Conservation (phyloP, 2,329 filamentous ascomycete genomes). For the Nemania sp. region DNA sequence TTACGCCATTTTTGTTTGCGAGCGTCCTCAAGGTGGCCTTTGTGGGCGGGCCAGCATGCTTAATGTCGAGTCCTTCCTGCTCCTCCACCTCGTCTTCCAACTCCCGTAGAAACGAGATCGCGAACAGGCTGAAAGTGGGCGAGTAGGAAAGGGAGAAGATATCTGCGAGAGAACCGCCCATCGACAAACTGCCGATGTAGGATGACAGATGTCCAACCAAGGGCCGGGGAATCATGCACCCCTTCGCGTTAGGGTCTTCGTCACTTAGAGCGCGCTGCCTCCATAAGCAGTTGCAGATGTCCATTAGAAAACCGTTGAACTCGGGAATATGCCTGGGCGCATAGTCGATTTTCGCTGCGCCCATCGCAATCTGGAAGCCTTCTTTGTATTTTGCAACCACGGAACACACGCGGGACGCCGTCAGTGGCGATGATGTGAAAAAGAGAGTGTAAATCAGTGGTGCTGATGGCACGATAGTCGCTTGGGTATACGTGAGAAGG, state of each 20-base stretch:
- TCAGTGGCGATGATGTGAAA: constrained; percentile 66
- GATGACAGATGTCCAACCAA: constrained; percentile 51
- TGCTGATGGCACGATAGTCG: constrained; percentile 68
- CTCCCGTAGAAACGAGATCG: constrained; percentile 59
- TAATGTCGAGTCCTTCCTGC: constrained; percentile 46
- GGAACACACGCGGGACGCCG: constrained; percentile 69
- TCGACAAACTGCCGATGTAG: constrained; percentile 56
- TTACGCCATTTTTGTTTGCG: constrained; percentile 66
- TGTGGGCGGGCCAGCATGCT: constrained; percentile 72
- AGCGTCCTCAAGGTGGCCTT: constrained; percentile 67
- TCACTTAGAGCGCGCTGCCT: constrained; percentile 71
- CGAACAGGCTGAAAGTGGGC: constrained; percentile 59
- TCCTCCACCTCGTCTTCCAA: constrained; percentile 60
- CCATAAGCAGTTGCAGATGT: constrained; percentile 85
- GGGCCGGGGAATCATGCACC: constrained; percentile 53
- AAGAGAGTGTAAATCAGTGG: constrained; percentile 71
- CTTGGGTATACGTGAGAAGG: constrained; percentile 58
- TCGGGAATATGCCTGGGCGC: constrained; percentile 64
- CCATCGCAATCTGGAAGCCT: constrained; percentile 64
- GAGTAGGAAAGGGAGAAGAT: constrained; percentile 65
- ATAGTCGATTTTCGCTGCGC: constrained; percentile 46
- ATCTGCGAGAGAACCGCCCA: constrained; percentile 50
- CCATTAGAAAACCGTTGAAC: constrained; percentile 86
- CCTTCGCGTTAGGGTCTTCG: constrained; percentile 65
- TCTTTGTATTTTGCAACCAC: constrained; percentile 75